Base-by-base conservation (phyloP, 352 stramenopile species). In the Globisporangium alternatum region DNA sequence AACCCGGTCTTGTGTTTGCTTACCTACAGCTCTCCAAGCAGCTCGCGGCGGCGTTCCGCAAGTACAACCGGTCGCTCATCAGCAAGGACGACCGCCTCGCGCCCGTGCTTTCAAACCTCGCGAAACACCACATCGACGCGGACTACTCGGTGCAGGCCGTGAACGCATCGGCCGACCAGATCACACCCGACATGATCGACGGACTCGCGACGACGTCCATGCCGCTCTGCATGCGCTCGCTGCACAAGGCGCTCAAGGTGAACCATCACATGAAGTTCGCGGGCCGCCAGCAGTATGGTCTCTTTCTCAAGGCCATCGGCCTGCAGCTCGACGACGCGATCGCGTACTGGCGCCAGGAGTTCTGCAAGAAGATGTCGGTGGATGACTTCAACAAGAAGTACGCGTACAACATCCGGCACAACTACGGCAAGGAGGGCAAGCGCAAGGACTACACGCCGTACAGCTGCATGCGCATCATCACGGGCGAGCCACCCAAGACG, bases 341-440 rank as follows among this genome's bases (percentile, higher is more conserved):
- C 47, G 71, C 86, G 10, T 99, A 98, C 75, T 99, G 98, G 87
- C 93, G 98, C 71, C 83, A 86, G 62, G 76, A 92, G 71, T 97
- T 98, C 56, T 95, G 85, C 66, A 95, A 95, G 70, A 94, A 94
- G 67, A 98, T 99, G 77, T 97, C 93, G 4, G 78, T 96, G 12
- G 98, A 99, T 54, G 89, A 98, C 66, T 99, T 99, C 75, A 95
- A 97, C 75, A 99, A 99, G 69, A 90, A 98, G 62, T 99, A 99
- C 77, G 80, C 91, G 15, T 99, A 99, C 87, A 98, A 98, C 77
- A 98, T 99, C 58, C 90, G 97, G 56, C 97, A 99, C 86, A 99
- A 98, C 83, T 99, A 99, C 78, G 98, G 97, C 44, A 99, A 99
- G 74, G 98, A 99, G 79, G 98, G 98, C 56, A 99, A 99, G 69